Base-by-base conservation (phyloP, 495 filamentous ascomycete genomes). In the Aspergillus steynii region DNA sequence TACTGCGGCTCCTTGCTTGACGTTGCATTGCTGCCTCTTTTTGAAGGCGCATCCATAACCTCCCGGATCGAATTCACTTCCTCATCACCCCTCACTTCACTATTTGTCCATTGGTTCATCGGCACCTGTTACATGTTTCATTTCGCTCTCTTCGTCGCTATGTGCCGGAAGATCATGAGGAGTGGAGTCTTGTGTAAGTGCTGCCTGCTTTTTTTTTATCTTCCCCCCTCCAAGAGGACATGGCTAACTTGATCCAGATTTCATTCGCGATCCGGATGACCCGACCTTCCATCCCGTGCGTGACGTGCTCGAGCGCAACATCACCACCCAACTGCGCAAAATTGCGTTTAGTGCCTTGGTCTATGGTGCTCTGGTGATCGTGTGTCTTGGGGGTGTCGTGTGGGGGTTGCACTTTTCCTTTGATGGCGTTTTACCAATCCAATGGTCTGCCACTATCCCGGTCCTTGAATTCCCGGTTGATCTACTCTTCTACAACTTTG, bases 71-170 rank as follows among this genome's bases (percentile, higher is more conserved):
- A 84, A 6, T 97, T 96, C 65, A 90, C 90, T 29, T 71, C 86
- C 37, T 77, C 83, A 37, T 90, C 87, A 60, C 93, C 94, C 0
- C 80, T 92, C 48, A 97, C 92, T 0, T 96, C 91, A 5, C 85
- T 93, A 25, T 99, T 99, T 69, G 89, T 98, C 27, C 95, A 99
- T 73, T 99, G 95, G 95, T 99, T 99, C 71, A 87, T 96, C 53
- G 95, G 95, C 26, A 99, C 95, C 5, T 96, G 93, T 63, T 99
- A 99, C 74, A 99, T 99, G 95, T 99, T 99, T 74, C 95, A 99
- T 71, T 99, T 99, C 71, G 95, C 95, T 26, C 81, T 98, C 14
- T 99, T 99, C 71, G 95, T 99, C 50, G 93, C 93, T 48, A 98
- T 99, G 95, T 99, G 95, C 74, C 87, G 95, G 53, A 97, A 97